Evolutionary conservation across 1,139 yeast genomes (phyloP), one percentile per base, ranked within the genome.

Genomic region (Pneumocystis wakefieldiae): DNA sequence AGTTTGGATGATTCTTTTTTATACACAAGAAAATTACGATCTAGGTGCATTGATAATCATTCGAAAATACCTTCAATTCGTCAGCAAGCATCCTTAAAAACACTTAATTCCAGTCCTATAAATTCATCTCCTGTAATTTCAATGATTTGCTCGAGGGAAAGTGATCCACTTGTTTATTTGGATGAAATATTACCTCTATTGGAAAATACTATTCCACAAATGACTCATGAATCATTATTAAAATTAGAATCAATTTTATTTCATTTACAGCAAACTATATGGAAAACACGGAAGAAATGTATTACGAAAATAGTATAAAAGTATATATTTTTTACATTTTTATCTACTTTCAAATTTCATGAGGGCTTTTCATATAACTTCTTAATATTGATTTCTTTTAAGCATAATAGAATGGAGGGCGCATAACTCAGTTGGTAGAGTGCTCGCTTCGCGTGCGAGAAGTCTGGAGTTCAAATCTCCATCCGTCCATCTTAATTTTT

Each of bases 381-480:
- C 28, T 12, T 24, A 24, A 48, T 48, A 24, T 19, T 7, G 53
- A 12, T 17, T 24, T 6, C n/a, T 15, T n/a, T 39, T 15, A n/a
- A n/a, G 24, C 3, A 3, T 39, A 8, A 15, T 24, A 41, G 12
- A 3, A 2, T 6, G 7, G 6, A 24, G 55, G 55, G 55, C 55
- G 55, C 24, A 48, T 48, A 48, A 48, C 55, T 48, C 55, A 48
- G 55, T 48, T 48, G 55, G 55, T 48, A 48, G 55, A 48, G 55
- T 48, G 55, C 55, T 48, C 55, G 55, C 55, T 48, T 48, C 55
- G 55, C 55, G 14, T 48, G 55, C 55, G 55, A 14, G 55, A 48
- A 48, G 55, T 48, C 55, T 48, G 55, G 55, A 48, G 55, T 48
- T 48, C 55, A 32, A 48, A 48, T 48, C 55, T 48, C 55, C 55